Evolutionary conservation across 2,329 filamentous ascomycete species (phyloP), one percentile per base, ranked within the genome.

Genomic region (Didymella arachidicola): DNA sequence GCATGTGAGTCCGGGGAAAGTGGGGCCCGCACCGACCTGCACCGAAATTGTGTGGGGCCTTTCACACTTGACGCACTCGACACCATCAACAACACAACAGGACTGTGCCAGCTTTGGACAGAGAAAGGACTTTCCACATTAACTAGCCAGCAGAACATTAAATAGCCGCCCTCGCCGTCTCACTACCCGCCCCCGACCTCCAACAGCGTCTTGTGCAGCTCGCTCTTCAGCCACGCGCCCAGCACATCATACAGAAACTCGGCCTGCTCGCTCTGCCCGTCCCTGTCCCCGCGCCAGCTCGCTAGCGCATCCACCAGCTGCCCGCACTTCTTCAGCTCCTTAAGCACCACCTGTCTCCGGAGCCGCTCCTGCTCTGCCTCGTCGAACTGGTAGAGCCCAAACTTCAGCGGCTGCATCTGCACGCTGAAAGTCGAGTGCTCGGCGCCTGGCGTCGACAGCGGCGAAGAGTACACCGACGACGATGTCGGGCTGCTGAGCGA

Each of bases 161-260:
- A 39, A 39, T 10, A 39, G 18, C 36, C 36, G 18, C n/a, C 18
- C 36, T n/a, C n/a, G n/a, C n/a, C n/a, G n/a, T n/a, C 49, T 67
- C 65, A 8, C 16, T 29, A 14, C 54, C 50, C 42, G 22, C 61
- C 60, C 49, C 67, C 65, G 7, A 74, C 65, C 49, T 73, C 63
- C 43, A 61, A 60, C 18, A 71, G 48, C 26, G 69, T 73, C 64
- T 67, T 73, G 52, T 64, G 66, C 47, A 74, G 53, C 59, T 73
- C 67, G 43, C 63, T 71, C 66, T 73, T 72, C 46, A 75, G 49
- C 72, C 72, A 75, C 27, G 69, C 65, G 32, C 72, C 72, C 3
- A 75, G 59, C 12, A 71, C 63, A 57, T 70, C 70, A 45, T 74
- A 75, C 43, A 74, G 43, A 27, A 68, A 72, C 60, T 71, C 66